Evolutionary conservation across 108 stramenopile species (phyloP).

Genomic region (Schizochytrium sp.): DNA sequence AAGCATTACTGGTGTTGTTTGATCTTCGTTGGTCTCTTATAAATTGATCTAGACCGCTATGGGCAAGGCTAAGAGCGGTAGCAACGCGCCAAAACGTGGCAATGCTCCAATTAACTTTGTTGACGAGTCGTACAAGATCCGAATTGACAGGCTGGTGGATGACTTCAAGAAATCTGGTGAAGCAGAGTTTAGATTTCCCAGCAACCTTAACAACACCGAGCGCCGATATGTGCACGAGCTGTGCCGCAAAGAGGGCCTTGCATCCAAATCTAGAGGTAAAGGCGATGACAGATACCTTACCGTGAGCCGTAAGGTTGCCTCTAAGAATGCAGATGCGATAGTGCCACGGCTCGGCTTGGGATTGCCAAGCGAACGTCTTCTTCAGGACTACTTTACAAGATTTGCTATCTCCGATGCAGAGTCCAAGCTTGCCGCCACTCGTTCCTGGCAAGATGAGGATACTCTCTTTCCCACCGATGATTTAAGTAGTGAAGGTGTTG

Average conservation of each 20-base stretch:
- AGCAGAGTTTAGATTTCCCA: neutral
- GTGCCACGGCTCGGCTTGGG: slow-evolving; percentile 30
- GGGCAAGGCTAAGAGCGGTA: neutral
- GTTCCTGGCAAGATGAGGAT: neutral
- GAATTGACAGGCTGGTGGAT: neutral
- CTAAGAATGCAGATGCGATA: neutral
- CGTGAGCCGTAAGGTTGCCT: slow-evolving; percentile 54
- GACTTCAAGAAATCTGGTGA: slow-evolving; percentile 5
- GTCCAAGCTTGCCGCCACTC: neutral
- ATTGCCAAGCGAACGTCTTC: neutral
- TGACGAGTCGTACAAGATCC: slow-evolving; percentile 57
- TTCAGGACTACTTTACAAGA: neutral
- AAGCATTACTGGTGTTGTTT: no score
- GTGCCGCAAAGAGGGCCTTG: slow-evolving; percentile 59
- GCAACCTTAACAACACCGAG: slow-evolving; percentile 35
- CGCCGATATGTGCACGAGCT: slow-evolving; percentile 64
- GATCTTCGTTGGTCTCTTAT: neutral
- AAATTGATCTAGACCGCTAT: neutral
- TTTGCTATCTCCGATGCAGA: slow-evolving; percentile 7
- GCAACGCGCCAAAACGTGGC: neutral
- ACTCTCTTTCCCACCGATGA: slow-evolving; percentile 24
- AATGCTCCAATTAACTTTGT: slow-evolving; percentile 39
- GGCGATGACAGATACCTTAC: slow-evolving; percentile 59
- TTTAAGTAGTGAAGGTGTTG: neutral
- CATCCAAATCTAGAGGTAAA: slow-evolving; percentile 56